Evolutionary conservation across 805 yeast species (phyloP).

Genomic region (Ogataea nakhonphanomensis): DNA sequence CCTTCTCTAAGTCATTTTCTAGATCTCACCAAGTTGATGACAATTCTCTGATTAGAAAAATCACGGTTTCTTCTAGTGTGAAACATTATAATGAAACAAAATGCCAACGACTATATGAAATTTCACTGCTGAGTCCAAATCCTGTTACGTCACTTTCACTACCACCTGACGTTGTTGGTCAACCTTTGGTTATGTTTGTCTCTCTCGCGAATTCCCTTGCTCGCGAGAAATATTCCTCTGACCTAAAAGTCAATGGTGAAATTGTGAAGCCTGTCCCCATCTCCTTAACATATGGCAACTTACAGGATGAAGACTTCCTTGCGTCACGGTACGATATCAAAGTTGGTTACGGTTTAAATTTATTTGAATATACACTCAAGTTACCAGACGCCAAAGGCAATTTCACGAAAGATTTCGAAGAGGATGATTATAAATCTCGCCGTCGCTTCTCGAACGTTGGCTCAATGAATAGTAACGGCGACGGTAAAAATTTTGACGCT

Average conservation of each 20-base stretch:
- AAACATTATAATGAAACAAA: conserved; percentile 26
- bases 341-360: conserved; percentile 44
- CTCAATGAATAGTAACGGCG: conserved; percentile 5
- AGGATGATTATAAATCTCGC: conserved; percentile 15
- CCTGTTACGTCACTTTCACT: conserved; percentile 42
- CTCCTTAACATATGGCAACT: conserved; percentile 34
- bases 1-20: too few species aligned
- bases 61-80: conserved; percentile 35
- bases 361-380: conserved; percentile 36
- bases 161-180: conserved; percentile 42
- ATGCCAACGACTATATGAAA: conserved; percentile 24
- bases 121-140: conserved; percentile 33
- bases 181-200: conserved; percentile 43
- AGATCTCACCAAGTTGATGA: too few species aligned
- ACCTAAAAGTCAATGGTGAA: conserved; percentile 43
- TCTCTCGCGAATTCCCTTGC: conserved; percentile 40
- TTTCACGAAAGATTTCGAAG: not conserved
- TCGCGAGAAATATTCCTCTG: conserved; percentile 37
- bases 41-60: conserved; percentile 35
- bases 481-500: conserved; percentile 18
- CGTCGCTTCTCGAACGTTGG: conserved; percentile 9
- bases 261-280: conserved; percentile 41
- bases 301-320: conserved; percentile 22
- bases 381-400: conserved; percentile 19
- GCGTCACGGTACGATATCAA: conserved; percentile 44